Evolutionary conservation across 768 basidiomycete species (phyloP), one percentile per base, ranked within the genome.

Genomic region (Lactarius pseudohatsudake): DNA sequence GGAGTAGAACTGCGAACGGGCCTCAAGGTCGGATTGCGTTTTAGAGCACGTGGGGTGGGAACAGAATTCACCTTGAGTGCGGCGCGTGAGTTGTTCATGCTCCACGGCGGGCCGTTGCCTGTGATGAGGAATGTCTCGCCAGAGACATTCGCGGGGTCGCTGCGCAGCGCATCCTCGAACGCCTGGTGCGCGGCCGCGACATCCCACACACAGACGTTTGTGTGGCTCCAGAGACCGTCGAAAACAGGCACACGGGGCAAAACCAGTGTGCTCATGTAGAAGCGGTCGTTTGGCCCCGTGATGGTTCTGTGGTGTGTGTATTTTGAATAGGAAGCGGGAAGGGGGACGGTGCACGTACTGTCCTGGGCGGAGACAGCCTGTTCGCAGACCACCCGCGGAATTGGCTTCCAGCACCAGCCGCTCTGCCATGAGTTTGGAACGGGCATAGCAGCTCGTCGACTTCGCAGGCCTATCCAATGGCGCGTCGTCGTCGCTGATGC

Each of bases 381-480:
- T 86, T 58, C 78, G 73, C 13, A 87, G 73, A 10, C 79, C 79
- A 5, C 76, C 76, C 59, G 77, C 72, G 4, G 78, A 79, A 71
- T 86, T 85, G n/a, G 85, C 84, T 0, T 75, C 76, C n/a, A 83
- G 73, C 6, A 87, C 82, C 43, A 85, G 74, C 71, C 79, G 76
- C 73, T 87, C 85, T 1, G 84, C 85, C 61, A 79, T 70, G 11
- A 80, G 79, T 73, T 87, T 87, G 50, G 85, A 84, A 47, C 79
- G 77, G 70, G 83, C 82, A 72, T 88, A 88, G 30, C 81, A 81
- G 70, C 82, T 82, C 34, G 81, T 69, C 0, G 77, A 73, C 18
- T 72, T 70, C 1, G 74, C 74, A 2, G 79, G 77, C 66, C 77
- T 77, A 2, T 76, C 75, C 62, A 84, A 66, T 15, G 81, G 76